A percentile compares a stretch with the other conserved stretches of the same genome.
phyloP scores from a whole-genome alignment of 371 early-diverging fungal genomes.

The Lichtheimia hyalospora region DNA sequence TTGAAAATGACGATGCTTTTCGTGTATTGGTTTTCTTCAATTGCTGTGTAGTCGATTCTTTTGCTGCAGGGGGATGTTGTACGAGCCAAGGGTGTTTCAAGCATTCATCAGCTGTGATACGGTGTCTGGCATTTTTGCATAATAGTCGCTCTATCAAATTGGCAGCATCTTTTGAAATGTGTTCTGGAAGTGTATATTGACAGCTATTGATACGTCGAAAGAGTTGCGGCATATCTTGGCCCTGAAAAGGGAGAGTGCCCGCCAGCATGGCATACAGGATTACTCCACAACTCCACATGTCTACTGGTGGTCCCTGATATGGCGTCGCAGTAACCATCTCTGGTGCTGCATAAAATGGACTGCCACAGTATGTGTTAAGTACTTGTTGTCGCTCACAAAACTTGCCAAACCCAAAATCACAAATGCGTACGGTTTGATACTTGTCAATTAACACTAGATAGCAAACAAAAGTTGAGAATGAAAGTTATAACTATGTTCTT shows the following conservation, averaged over 20 bases:
- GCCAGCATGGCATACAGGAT: slow-evolving; percentile 73
- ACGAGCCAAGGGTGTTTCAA: slow-evolving; percentile 77
- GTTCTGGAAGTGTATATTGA: slow-evolving; percentile 50
- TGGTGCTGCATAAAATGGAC: slow-evolving; percentile 90
- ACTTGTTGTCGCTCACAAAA: slow-evolving; percentile 78
- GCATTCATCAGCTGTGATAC: slow-evolving; percentile 76
- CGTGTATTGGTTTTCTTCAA: not conserved
- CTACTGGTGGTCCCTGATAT: slow-evolving; percentile 76
- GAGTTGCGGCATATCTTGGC: slow-evolving; percentile 71
- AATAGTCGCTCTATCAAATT: slow-evolving; percentile 60
- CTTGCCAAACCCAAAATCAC: slow-evolving; percentile 97
- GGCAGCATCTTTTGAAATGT: slow-evolving; percentile 37
- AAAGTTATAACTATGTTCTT: not conserved
- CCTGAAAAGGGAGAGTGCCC: slow-evolving; percentile 83
- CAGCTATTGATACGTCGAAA: slow-evolving; percentile 68
- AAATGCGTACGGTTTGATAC: slow-evolving; percentile 70
- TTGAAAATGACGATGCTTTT: not conserved
- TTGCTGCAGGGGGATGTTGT: not conserved
- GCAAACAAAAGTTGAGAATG: not conserved
- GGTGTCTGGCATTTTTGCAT: slow-evolving; percentile 54
- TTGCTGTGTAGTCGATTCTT: slow-evolving; percentile 1
- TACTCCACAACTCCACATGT: slow-evolving; percentile 82
- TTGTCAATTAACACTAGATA: slow-evolving; percentile 69
- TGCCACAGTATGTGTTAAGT: slow-evolving; percentile 93
- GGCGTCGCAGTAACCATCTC: slow-evolving; percentile 76